Percentiles rank a stretch among this genome's conserved stretches.
Conservation (phyloP, 1,284 basidiomycete genomes). For the Porogramme epimiltina region DNA sequence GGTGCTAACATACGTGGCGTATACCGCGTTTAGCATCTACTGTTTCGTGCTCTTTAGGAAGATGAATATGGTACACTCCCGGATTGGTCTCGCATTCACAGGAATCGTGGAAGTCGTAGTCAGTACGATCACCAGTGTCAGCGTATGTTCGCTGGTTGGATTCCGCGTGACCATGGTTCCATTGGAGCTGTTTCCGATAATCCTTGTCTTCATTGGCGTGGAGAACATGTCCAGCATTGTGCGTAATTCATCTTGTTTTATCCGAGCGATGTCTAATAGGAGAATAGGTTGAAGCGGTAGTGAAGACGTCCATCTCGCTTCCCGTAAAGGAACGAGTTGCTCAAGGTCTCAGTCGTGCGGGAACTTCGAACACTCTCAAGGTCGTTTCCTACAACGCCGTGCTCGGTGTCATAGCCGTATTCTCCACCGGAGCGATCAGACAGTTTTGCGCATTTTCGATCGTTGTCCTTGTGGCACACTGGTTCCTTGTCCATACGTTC, state of each 20-base stretch:
- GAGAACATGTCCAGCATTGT: constrained; percentile 98
- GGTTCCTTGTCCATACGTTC: constrained; percentile 93
- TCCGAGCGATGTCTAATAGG: constrained; percentile 2
- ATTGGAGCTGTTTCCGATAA: constrained; percentile 89
- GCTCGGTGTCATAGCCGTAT: constrained; percentile 77
- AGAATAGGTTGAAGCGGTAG: constrained; percentile 82
- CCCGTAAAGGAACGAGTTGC: constrained; percentile 93
- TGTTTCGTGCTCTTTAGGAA: constrained; percentile 79
- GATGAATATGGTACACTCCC: constrained; percentile 87
- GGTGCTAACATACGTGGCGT: constrained; percentile 77
- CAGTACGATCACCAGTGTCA: constrained; percentile 91
- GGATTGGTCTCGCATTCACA: constrained; percentile 91
- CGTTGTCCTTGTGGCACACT: constrained; percentile 93
- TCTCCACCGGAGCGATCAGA: constrained; percentile 80
- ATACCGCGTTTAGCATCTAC: constrained; percentile 78
- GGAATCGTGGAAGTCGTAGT: constrained; percentile 89
- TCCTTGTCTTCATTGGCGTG: constrained; percentile 93
- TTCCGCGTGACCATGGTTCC: constrained; percentile 88
- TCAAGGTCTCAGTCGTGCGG: constrained; percentile 84
- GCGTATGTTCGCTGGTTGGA: constrained; percentile 84
- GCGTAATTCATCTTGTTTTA: constrained; percentile 31
- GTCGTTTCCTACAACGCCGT: constrained; percentile 87
- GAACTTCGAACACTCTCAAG: constrained; percentile 90
- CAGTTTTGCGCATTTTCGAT: constrained; percentile 95
- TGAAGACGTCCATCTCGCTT: constrained; percentile 85